phyloP scores from a whole-genome alignment of 2,329 filamentous ascomycete genomes.

The Alternaria sp. region DNA sequence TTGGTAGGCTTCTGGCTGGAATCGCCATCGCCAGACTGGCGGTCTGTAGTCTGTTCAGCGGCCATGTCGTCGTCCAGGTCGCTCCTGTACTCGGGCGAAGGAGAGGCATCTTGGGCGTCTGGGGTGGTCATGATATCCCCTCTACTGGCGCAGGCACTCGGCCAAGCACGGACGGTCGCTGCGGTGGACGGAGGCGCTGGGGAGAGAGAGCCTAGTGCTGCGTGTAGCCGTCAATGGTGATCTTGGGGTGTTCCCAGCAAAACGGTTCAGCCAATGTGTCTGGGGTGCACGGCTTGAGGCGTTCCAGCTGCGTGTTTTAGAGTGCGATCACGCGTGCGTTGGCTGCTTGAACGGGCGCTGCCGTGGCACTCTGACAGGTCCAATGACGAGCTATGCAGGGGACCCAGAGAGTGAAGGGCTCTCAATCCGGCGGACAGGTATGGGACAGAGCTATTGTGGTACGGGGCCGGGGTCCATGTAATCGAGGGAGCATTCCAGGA shows the following conservation, averaged over 20 bases:
- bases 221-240: slow-evolving; percentile 48
- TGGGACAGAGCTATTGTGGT: slow-evolving; percentile 48
- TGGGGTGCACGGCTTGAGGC: slow-evolving; percentile 37
- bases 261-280: slow-evolving; percentile 48
- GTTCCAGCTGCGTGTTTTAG: slow-evolving; percentile 51
- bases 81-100: slow-evolving; percentile 55
- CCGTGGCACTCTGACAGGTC: slow-evolving; percentile 40
- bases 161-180: slow-evolving; percentile 39
- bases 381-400: slow-evolving; percentile 35
- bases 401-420: slow-evolving; percentile 18
- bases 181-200: slow-evolving; percentile 42
- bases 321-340: slow-evolving; percentile 51
- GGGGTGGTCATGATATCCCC: slow-evolving; percentile 57
- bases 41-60: slow-evolving; percentile 49
- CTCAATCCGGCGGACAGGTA: slow-evolving; percentile 49
- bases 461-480: slow-evolving; percentile 46
- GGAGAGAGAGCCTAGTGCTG: slow-evolving; percentile 50
- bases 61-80: slow-evolving; percentile 54
- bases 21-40: slow-evolving; percentile 45
- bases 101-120: slow-evolving; percentile 55
- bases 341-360: slow-evolving; percentile 45
- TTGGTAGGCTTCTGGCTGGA: slow-evolving; percentile 40
- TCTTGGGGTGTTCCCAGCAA: slow-evolving; percentile 38
- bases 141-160: slow-evolving; percentile 30
- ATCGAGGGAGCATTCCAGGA: slow-evolving; percentile 44